A percentile compares a stretch with the other conserved stretches of the same genome.
Evolutionary conservation across 1,139 yeast species (phyloP).

Genomic region (Geotrichum restrictum): DNA sequence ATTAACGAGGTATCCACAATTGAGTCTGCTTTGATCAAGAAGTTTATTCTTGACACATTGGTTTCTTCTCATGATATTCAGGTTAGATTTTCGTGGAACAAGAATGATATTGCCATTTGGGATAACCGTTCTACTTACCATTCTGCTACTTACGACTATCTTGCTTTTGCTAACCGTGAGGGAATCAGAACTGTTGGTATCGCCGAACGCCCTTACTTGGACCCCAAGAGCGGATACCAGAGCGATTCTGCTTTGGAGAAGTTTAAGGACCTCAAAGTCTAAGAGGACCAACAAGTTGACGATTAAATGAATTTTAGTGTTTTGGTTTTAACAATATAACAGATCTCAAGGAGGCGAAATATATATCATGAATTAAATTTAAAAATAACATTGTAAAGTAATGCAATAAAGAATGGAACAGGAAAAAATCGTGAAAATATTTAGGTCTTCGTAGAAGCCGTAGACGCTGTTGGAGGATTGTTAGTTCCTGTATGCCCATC

Average conservation of each 20-base stretch:
- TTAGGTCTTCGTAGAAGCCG: too few species aligned
- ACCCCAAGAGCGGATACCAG: slow-evolving; percentile 50
- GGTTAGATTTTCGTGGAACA: slow-evolving; percentile 51
- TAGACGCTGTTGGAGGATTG: too few species aligned
- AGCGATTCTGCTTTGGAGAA: not conserved
- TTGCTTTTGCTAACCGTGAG: slow-evolving; percentile 3
- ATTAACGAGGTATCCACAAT: slow-evolving; percentile 43
- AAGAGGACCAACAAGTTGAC: not conserved
- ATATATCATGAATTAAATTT: not conserved
- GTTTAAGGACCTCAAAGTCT: not conserved
- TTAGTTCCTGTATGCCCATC: not conserved
- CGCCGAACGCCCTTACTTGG: slow-evolving; percentile 54
- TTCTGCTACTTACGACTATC: slow-evolving; percentile 24
- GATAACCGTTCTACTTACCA: slow-evolving; percentile 32
- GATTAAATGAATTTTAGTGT: too few species aligned
- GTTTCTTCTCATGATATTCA: slow-evolving; percentile 41
- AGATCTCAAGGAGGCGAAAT: too few species aligned
- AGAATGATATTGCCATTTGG: slow-evolving; percentile 48
- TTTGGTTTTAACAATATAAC: too few species aligned
- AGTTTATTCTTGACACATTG: slow-evolving; percentile 42
- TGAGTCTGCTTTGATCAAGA: slow-evolving; percentile 40
- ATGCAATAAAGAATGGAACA: not conserved
- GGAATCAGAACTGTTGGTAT: slow-evolving; percentile 58
- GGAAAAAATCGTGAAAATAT: too few species aligned
- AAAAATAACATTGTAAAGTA: not conserved